Percentiles rank a stretch among this genome's conserved stretches.
These are phyloP conservation scores for Citrus maxima DNA, from an alignment of 345 rosid genomes.

Conservation along the genomic window DNA sequence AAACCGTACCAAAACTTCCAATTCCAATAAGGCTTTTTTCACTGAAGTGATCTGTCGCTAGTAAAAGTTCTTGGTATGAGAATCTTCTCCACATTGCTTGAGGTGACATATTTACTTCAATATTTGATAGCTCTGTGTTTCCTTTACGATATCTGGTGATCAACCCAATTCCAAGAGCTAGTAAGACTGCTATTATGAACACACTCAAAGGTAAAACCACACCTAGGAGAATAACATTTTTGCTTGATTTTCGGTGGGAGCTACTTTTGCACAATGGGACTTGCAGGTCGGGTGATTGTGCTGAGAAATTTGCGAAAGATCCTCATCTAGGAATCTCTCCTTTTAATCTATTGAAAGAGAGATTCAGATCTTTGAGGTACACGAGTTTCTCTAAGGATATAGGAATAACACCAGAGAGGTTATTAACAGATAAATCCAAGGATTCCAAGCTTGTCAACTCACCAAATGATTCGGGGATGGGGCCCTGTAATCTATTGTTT, in stretches of 20 bases:
- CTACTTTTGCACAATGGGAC: slow-evolving; percentile 11
- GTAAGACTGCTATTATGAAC: background rate
- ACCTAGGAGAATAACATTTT: background rate
- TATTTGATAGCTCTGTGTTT: too few species aligned
- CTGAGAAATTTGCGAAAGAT: slow-evolving; percentile 7
- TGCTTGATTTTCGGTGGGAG: background rate
- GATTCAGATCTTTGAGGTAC: background rate
- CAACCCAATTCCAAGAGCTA: background rate
- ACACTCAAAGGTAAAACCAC: background rate
- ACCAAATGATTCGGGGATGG: slow-evolving; percentile 8
- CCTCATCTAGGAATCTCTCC: slow-evolving; percentile 15
- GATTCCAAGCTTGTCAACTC: background rate
- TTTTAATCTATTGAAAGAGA: slow-evolving; percentile 8
- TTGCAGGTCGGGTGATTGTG: background rate
- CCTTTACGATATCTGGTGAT: background rate
- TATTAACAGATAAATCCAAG: slow-evolving; percentile 13
- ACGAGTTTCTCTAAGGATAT: background rate
- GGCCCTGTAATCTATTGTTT: background rate
- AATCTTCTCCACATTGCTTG: background rate
- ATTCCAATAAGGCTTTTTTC: background rate
- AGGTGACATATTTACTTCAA: background rate
- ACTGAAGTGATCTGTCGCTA: background rate
- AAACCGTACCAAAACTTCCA: background rate
- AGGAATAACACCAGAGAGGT: slow-evolving; percentile 10
- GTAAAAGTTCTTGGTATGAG: background rate